Percentiles rank a stretch among this genome's conserved stretches.
Evolutionary conservation across 371 early-diverging fungal genomes (phyloP).

Genomic region (Mortierella sp.): DNA sequence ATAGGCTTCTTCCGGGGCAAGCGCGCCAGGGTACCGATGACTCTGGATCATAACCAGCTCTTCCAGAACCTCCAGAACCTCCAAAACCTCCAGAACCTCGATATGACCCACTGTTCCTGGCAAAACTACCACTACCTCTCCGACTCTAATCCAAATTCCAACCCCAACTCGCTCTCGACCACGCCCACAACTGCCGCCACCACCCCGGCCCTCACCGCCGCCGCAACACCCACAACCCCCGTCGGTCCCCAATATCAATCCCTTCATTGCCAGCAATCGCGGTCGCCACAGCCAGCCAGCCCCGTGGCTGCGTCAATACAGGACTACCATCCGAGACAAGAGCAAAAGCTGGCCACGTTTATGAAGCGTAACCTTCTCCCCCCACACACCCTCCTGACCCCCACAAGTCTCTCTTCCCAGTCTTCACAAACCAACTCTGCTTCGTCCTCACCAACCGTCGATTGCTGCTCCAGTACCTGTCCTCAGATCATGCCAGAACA

Average conservation of each 20-base stretch:
- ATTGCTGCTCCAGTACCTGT: constrained; percentile 19
- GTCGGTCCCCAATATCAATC: constrained; percentile 16
- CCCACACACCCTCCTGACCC: constrained; percentile 39
- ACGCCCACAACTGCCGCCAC: constrained; percentile 50
- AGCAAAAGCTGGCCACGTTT: constrained; percentile 51
- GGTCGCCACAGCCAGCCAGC: constrained; percentile 42
- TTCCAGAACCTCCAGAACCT: constrained; percentile 47
- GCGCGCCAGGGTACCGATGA: constrained; percentile 32
- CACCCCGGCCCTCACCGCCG: constrained; percentile 42
- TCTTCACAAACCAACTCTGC: constrained; percentile 14
- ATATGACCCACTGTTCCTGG: constrained; percentile 40
- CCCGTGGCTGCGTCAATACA: constrained; percentile 54
- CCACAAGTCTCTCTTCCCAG: constrained; percentile 5
- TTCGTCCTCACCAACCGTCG: constrained; percentile 26
- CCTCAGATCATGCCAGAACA: constrained; percentile 10
- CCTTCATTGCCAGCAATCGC: constrained; percentile 1
- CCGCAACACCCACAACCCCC: constrained; percentile 49
- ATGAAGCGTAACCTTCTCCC: constrained; percentile 54
- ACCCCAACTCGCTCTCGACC: constrained; percentile 40
- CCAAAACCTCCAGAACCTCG: constrained; percentile 41
- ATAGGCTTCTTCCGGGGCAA: constrained; percentile 56
- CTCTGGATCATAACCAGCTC: constrained; percentile 44
- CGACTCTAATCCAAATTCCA: constrained; percentile 32
- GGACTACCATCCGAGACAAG: constrained; percentile 47
- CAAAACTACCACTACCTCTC: constrained; percentile 39